A percentile compares a stretch with the other conserved stretches of the same genome.
Conservation (phyloP, 129 eudicot genomes). For the sunflower (Helianthus annuus) region HanXRQr2.0-SUNRISE NC_035445.2:80947613-80948112, state of each 20-base stretch:
- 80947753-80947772: conserved; percentile 4
- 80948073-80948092: neutral
- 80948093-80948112: too few relatives aligned
- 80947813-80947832: neutral
- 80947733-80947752: neutral
- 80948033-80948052: neutral
- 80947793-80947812: neutral
- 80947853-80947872: neutral
- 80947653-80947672: neutral
- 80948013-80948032: neutral
- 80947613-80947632: neutral
- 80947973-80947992: neutral
- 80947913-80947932: neutral
- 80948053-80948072: neutral
- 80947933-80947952: neutral
- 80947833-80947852: neutral
- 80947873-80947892: neutral
- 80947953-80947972: neutral
- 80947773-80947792: neutral
- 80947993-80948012: neutral
- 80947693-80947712: neutral
- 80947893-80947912: neutral
- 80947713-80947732: neutral
- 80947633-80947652: neutral
- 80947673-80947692: neutral